Evolutionary conservation across 306 rosid genomes (phyloP).

Genomic region (Vigna hirtella): DNA sequence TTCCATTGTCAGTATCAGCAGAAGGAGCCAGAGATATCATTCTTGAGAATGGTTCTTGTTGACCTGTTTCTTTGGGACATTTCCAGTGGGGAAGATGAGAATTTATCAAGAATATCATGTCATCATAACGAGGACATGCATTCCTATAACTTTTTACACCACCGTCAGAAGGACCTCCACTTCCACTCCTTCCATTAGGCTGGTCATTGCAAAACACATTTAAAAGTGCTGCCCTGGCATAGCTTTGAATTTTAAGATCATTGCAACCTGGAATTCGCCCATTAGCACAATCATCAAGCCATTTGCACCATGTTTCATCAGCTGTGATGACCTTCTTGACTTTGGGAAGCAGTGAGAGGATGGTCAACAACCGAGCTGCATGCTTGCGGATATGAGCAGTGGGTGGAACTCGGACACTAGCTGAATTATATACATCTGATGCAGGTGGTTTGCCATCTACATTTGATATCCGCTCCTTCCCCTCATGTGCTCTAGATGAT

Average conservation of each 20-base stretch:
- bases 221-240: constrained; percentile 81
- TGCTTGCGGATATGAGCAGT: constrained; percentile 94
- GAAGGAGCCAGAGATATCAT: constrained; percentile 46
- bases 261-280: constrained; percentile 89
- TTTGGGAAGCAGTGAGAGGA: constrained; percentile 81
- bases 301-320: constrained; percentile 74
- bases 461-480: constrained; percentile 61
- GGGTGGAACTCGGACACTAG: constrained; percentile 90
- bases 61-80: constrained; percentile 54
- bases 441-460: constrained; percentile 51
- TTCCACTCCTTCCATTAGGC: constrained; percentile 48
- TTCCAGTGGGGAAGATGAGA: constrained; percentile 92
- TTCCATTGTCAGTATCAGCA: constrained; percentile 50
- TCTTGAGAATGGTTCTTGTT: constrained; percentile 43
- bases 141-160: constrained; percentile 52
- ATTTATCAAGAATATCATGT: constrained; percentile 79
- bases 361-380: constrained; percentile 88
- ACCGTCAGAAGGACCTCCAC: constrained; percentile 45
- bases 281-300: constrained; percentile 95
- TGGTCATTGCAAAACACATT: constrained; percentile 67
- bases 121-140: constrained; percentile 76
- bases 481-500: constrained; percentile 78
- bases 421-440: constrained; percentile 59
- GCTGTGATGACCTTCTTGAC: constrained; percentile 72
- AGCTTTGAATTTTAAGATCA: constrained; percentile 87